A percentile compares a stretch with the other conserved stretches of the same genome.
Conservation (phyloP, 768 basidiomycete genomes). For the Pleurotus sapidus region DNA sequence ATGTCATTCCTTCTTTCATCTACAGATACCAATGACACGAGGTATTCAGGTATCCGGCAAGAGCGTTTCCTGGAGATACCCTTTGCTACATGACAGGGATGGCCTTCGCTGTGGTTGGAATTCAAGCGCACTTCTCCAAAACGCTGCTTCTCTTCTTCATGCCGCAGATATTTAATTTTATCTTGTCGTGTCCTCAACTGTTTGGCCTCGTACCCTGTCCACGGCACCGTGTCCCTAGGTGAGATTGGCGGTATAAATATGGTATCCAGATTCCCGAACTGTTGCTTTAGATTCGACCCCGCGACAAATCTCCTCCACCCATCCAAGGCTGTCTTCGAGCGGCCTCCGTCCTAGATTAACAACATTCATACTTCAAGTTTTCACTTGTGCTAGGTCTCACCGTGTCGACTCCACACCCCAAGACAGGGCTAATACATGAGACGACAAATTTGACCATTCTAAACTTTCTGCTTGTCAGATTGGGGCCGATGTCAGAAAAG, state of each 20-base stretch:
- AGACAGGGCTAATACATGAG: slow-evolving; percentile 57
- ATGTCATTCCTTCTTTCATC: background rate
- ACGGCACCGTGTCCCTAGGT: slow-evolving; percentile 91
- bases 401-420: slow-evolving; percentile 53
- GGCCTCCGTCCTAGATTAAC: slow-evolving; percentile 57
- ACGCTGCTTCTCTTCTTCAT: slow-evolving; percentile 95
- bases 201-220: slow-evolving; percentile 95
- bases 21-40: background rate
- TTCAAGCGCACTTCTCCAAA: slow-evolving; percentile 97
- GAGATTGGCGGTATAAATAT: slow-evolving; percentile 17
- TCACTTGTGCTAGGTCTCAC: slow-evolving; percentile 66
- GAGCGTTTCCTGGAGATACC: slow-evolving; percentile 94
- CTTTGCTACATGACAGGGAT: slow-evolving; percentile 97
- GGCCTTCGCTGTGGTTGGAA: slow-evolving; percentile 97
- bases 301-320: slow-evolving; percentile 77
- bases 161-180: slow-evolving; percentile 97
- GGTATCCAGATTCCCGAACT: background rate
- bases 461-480: slow-evolving; percentile 75
- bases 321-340: slow-evolving; percentile 61
- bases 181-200: slow-evolving; percentile 91
- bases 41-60: slow-evolving; percentile 83
- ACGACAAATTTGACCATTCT: slow-evolving; percentile 90
- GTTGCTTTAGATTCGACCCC: slow-evolving; percentile 59
- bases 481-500: slow-evolving; percentile 87
- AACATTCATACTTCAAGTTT: slow-evolving; percentile 49